Conservation (phyloP, 257 asterid species). For the Hygrophila difformis region DNA sequence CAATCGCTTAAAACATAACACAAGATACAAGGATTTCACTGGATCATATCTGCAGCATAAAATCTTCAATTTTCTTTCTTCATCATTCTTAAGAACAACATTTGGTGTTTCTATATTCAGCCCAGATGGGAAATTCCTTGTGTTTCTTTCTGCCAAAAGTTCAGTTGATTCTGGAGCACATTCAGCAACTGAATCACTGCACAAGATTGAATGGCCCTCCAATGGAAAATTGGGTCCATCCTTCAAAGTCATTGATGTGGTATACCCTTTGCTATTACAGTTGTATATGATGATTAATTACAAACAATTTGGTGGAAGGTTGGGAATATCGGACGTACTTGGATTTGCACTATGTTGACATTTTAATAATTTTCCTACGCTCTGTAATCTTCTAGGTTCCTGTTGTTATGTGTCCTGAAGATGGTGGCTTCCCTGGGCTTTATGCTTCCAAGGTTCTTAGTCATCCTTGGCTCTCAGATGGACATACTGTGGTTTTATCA, state of each 20-base stretch:
- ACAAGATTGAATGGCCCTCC: conserved; percentile 72
- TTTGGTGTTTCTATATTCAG: conserved; percentile 43
- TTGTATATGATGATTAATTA: background rate
- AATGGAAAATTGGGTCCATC: conserved; percentile 38
- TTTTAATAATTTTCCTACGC: conserved; percentile 2
- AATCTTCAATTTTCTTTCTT: background rate
- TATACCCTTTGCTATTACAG: conserved; percentile 22
- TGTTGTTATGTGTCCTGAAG: conserved; percentile 66
- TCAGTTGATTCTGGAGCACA: conserved; percentile 82
- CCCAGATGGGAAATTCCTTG: conserved; percentile 70
- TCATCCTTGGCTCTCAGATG: conserved; percentile 92
- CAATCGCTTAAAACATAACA: background rate
- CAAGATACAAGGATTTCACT: background rate
- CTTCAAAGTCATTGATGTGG: conserved; percentile 57
- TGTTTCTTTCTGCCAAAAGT: conserved; percentile 66
- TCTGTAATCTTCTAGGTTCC: conserved; percentile 52
- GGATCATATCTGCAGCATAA: conserved; percentile 2
- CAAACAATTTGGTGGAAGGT: background rate
- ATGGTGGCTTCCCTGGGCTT: conserved; percentile 82
- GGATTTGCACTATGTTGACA: background rate
- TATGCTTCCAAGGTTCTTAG: conserved; percentile 40
- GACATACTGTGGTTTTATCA: conserved; percentile 57
- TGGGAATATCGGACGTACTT: background rate
- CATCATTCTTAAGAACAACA: too few relatives aligned
- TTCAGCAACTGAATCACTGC: conserved; percentile 79